Conservation (phyloP, 1,139 yeast species). For the Geotrichum reessii region DNA sequence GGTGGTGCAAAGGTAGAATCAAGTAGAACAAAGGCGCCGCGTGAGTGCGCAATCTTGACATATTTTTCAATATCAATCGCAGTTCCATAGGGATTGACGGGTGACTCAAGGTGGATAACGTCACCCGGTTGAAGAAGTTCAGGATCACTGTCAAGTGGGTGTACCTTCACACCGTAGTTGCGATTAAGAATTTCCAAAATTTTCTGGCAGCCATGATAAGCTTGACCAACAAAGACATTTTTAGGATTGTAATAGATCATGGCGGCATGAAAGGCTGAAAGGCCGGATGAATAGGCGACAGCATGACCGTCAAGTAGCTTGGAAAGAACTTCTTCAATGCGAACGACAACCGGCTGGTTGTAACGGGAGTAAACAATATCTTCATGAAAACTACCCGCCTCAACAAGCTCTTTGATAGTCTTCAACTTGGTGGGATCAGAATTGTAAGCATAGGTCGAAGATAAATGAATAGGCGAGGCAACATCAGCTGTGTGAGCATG, state of each 20-base stretch:
- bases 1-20: conserved; percentile 95
- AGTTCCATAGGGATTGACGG: conserved; percentile 78
- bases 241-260: conserved; percentile 70
- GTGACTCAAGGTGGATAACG: conserved; percentile 77
- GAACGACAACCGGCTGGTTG: conserved; percentile 63
- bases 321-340: conserved; percentile 63
- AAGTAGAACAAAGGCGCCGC: conserved; percentile 62
- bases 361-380: conserved; percentile 56
- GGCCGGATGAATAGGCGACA: conserved; percentile 69
- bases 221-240: conserved; percentile 65
- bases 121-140: conserved; percentile 58
- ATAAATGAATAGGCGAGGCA: conserved; percentile 72
- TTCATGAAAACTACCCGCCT: conserved; percentile 34
- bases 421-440: conserved; percentile 49
- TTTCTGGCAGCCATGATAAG: conserved; percentile 81
- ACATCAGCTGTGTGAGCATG: conserved; percentile 44
- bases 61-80: conserved; percentile 57
- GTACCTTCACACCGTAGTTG: conserved; percentile 51
- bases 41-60: conserved; percentile 62
- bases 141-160: conserved; percentile 49
- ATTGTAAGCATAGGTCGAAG: conserved; percentile 71
- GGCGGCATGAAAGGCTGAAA: conserved; percentile 75
- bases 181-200: conserved; percentile 59
- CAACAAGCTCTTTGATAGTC: conserved; percentile 40
- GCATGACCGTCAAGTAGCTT: conserved; percentile 49